phyloP scores from a whole-genome alignment of 2,329 filamentous ascomycete species.

The Capronia americana region DNA sequence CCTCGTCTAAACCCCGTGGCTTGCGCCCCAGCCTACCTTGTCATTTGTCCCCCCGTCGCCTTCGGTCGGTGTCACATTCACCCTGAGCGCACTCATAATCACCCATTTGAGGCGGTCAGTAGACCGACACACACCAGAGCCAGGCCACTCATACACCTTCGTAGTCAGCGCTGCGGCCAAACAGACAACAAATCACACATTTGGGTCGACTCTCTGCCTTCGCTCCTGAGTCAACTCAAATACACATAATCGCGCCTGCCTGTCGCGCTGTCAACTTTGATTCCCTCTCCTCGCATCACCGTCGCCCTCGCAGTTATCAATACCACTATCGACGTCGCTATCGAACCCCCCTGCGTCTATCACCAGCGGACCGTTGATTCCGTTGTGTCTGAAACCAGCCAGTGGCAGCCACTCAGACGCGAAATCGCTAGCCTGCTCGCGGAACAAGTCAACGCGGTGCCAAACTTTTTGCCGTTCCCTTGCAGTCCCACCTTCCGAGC shows the following conservation, averaged over 20 bases:
- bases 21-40: slow-evolving; percentile 23
- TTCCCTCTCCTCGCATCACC: not conserved
- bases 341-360: slow-evolving; percentile 32
- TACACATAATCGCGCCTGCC: slow-evolving; percentile 24
- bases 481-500: slow-evolving; percentile 11
- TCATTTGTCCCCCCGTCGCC: slow-evolving; percentile 13
- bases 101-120: slow-evolving; percentile 31
- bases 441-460: slow-evolving; percentile 31
- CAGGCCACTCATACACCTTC: slow-evolving; percentile 15
- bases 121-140: slow-evolving; percentile 29
- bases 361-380: slow-evolving; percentile 23
- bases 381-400: slow-evolving; percentile 29
- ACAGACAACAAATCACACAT: slow-evolving; percentile 26
- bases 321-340: slow-evolving; percentile 9
- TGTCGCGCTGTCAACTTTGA: slow-evolving; percentile 1
- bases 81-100: slow-evolving; percentile 21
- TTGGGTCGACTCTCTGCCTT: slow-evolving; percentile 15
- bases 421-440: slow-evolving; percentile 23
- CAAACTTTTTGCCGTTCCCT: slow-evolving; percentile 22
- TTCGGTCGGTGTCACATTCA: slow-evolving; percentile 26
- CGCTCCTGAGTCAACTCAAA: slow-evolving; percentile 1
- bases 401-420: slow-evolving; percentile 26
- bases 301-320: not conserved
- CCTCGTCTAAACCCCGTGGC: slow-evolving; percentile 23
- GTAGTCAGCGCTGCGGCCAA: slow-evolving; percentile 26